Conservation (phyloP, 2,329 filamentous ascomycete genomes). For the Penicillium olsonii region DNA sequence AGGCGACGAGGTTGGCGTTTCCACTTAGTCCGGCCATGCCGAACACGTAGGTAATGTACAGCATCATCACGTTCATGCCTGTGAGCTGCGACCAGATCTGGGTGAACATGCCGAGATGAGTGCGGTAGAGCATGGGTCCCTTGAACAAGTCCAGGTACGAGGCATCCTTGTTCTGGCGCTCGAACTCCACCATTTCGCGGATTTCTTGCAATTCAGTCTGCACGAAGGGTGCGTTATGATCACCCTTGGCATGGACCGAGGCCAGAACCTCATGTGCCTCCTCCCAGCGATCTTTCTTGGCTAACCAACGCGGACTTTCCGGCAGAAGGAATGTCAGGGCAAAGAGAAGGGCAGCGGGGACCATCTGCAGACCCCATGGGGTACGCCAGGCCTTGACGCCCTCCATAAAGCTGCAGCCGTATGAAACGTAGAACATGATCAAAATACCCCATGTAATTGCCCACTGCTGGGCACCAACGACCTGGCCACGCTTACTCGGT, state of each 20-base stretch:
- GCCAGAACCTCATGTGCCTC: constrained; percentile 53
- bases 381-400: constrained; percentile 62
- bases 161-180: constrained; percentile 68
- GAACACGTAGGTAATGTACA: constrained; percentile 67
- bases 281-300: constrained; percentile 62
- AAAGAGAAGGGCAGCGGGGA: constrained; percentile 62
- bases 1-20: constrained; percentile 64
- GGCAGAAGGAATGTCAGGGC: constrained; percentile 54
- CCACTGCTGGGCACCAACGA: constrained; percentile 73
- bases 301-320: constrained; percentile 65
- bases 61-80: constrained; percentile 76
- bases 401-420: constrained; percentile 62
- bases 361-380: constrained; percentile 66
- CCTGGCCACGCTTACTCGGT: constrained; percentile 56
- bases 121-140: constrained; percentile 71
- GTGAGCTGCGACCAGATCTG: constrained; percentile 77
- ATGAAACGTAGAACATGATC: constrained; percentile 68
- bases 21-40: constrained; percentile 67
- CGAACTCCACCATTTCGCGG: constrained; percentile 70
- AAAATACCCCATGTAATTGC: constrained; percentile 72
- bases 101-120: constrained; percentile 69
- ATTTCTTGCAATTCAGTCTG: constrained; percentile 71
- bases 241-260: constrained; percentile 64
- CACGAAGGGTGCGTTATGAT: constrained; percentile 66
- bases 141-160: constrained; percentile 71